Conservation (phyloP, 2,329 filamentous ascomycete species). For the Myriangium duriaei region DNA sequence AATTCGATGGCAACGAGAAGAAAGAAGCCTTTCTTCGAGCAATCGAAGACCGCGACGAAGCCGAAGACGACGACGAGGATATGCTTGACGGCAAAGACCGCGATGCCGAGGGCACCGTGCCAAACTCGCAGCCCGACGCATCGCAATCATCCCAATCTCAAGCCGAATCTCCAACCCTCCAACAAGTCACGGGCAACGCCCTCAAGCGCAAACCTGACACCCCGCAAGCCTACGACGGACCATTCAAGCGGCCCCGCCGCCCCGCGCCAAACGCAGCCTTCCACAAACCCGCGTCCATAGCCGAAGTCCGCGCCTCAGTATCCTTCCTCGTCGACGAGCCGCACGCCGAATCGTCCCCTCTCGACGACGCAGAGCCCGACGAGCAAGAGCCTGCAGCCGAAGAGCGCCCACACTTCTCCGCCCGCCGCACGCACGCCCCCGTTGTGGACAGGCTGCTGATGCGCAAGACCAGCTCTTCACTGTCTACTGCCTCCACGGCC, state of each 20-base stretch:
- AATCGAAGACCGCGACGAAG: conserved; percentile 66
- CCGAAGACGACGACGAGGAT: conserved; percentile 55
- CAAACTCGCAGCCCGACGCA: conserved; percentile 27
- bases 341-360: conserved; percentile 42
- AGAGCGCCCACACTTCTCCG: conserved; percentile 26
- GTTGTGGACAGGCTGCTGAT: conserved; percentile 65
- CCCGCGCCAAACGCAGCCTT: conserved; percentile 24
- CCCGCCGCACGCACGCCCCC: conserved; percentile 25
- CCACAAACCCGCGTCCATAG: conserved; percentile 57
- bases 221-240: neutral
- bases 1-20: conserved; percentile 59
- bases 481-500: conserved; percentile 18
- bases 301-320: conserved; percentile 71
- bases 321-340: conserved; percentile 68
- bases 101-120: conserved; percentile 27
- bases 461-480: conserved; percentile 37
- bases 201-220: conserved; percentile 25
- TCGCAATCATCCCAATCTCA: neutral
- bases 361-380: conserved; percentile 30
- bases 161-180: conserved; percentile 8
- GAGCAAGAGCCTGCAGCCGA: conserved; percentile 34
- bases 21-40: conserved; percentile 82
- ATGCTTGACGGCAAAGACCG: conserved; percentile 49
- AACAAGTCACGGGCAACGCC: conserved; percentile 16
- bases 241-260: conserved; percentile 2